Evolutionary conservation across 805 yeast species (phyloP).

Genomic region (Maudiozyma saulgeensis): DNA sequence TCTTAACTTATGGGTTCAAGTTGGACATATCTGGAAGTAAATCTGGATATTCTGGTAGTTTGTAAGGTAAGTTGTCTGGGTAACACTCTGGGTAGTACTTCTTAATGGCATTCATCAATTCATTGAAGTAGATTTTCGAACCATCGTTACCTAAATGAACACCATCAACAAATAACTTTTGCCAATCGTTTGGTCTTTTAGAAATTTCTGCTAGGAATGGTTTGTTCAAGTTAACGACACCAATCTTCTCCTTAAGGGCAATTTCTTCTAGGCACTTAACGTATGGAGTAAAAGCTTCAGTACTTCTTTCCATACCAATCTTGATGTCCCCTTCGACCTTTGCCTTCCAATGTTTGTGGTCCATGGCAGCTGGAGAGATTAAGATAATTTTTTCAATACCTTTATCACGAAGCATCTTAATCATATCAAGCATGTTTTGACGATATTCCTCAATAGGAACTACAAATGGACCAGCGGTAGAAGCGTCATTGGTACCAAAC

Average conservation of each 20-base stretch:
- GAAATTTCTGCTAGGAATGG: background rate
- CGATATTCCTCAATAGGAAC: background rate
- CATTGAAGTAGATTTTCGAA: background rate
- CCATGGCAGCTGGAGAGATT: background rate
- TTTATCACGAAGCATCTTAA: background rate
- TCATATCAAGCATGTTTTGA: background rate
- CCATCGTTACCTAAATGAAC: background rate
- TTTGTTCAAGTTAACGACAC: background rate
- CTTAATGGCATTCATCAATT: background rate
- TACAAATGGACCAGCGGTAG: background rate
- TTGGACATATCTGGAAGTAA: background rate
- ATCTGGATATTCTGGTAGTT: background rate
- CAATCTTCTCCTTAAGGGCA: background rate
- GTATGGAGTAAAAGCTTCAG: background rate
- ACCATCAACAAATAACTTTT: background rate
- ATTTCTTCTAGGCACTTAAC: background rate
- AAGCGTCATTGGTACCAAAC: background rate
- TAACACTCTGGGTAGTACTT: background rate
- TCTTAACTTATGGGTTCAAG: background rate
- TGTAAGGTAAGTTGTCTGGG: background rate
- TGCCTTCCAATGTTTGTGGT: background rate
- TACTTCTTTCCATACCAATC: background rate
- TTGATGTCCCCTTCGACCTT: background rate
- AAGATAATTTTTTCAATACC: background rate
- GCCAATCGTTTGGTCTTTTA: background rate